Evolutionary conservation across 2,329 filamentous ascomycete species (phyloP), one percentile per base, ranked within the genome.

Genomic region (Esteya vermicola): DNA sequence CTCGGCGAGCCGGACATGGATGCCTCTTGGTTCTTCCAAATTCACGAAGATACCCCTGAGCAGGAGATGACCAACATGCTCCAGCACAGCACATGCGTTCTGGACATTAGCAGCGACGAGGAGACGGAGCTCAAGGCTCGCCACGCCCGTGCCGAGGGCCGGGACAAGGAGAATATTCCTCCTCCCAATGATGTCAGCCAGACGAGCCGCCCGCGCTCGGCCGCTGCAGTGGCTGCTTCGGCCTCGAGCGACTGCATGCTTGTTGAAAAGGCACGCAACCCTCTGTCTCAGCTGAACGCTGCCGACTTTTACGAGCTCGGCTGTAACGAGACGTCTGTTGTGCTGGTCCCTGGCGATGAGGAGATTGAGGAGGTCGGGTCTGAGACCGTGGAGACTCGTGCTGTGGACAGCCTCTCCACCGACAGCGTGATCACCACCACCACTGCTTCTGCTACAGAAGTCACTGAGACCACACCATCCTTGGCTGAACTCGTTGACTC

Each of bases 121-220:
- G 82, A 88, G 58, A 71, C 62, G 22, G 68, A 72, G 52, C 67
- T 63, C 37, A 72, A 72, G 53, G 60, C 68, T 33, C 62, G 52
- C 38, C 60, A 59, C 48, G 70, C 67, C 54, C 56, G 65, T 49
- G 66, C 67, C 25, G 72, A 83, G 48, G 70, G 73, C 34, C 68
- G 75, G 25, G 83, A 85, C 52, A 98, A 98, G 67, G 89, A 98
- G 64, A 98, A 98, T 54, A 76, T 94, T 16, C 83, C 89, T 5
- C 89, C 89, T 2, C 56, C 62, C 3, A 72, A 74, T 41, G 77
- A 82, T 34, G 57, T 81, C 30, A 75, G 72, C 22, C 70, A 81
- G 52, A 76, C 72, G 0, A 62, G 62, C 14, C 19, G 14, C 0
- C n/a, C 36, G 12, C 43, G 40, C 4, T 3, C 18, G 1, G 35